phyloP scores from a whole-genome alignment of 139 green algal genomes.

The Asterochloris sp. region DNA sequence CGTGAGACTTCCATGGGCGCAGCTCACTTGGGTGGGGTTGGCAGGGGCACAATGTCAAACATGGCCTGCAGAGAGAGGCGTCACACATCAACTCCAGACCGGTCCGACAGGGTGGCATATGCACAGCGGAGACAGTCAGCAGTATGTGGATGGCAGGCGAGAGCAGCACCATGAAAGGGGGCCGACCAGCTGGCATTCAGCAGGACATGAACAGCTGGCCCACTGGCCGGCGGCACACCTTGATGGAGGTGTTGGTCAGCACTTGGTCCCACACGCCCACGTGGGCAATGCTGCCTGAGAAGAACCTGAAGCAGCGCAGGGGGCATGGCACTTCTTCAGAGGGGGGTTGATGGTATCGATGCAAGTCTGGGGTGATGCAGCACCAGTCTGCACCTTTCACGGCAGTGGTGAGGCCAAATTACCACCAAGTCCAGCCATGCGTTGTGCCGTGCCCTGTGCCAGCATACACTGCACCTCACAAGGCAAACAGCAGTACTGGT shows the following conservation, averaged over 20 bases:
- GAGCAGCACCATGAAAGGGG: neutral
- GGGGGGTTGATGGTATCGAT: no score
- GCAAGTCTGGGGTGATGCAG: no score
- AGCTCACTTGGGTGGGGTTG: no score
- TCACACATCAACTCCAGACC: no score
- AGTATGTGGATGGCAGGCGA: neutral
- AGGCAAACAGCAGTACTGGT: no score
- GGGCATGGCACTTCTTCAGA: no score
- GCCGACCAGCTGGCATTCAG: neutral
- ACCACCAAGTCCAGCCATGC: no score
- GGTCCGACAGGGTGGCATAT: neutral
- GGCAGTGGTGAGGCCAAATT: no score
- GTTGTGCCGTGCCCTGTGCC: no score
- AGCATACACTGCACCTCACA: no score
- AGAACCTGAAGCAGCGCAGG: slow-evolving; percentile 19
- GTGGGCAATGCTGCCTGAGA: slow-evolving; percentile 39
- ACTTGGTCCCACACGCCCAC: slow-evolving; percentile 31
- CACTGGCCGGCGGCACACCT: neutral
- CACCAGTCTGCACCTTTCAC: no score
- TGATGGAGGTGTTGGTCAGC: neutral
- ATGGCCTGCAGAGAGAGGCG: neutral
- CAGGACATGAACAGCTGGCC: neutral
- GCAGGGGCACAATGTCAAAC: neutral
- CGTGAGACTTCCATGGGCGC: no score
- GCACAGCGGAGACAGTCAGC: neutral